Evolutionary conservation across 2,329 filamentous ascomycete genomes (phyloP).

Genomic region (Nemania sp.): DNA sequence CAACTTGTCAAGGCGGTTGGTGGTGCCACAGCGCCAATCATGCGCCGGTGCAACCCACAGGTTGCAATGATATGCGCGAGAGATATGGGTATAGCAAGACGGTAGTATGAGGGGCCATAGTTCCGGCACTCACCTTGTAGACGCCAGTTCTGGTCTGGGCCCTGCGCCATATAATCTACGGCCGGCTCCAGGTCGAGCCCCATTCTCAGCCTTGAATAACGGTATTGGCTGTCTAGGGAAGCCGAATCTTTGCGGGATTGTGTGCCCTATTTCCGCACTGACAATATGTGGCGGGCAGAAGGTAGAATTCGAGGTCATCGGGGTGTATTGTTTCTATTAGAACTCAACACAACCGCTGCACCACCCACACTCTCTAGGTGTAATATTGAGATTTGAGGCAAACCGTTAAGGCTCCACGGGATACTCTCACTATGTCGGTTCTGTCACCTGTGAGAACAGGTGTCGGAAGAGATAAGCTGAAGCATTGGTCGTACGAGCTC

Average conservation of each 20-base stretch:
- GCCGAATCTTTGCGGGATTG: constrained; percentile 12
- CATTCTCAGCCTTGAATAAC: neutral
- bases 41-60: constrained; percentile 42
- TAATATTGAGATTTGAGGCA: too few relatives aligned
- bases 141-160: neutral
- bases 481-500: neutral
- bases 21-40: constrained; percentile 40
- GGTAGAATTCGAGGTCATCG: too few relatives aligned
- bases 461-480: neutral
- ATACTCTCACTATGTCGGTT: too few relatives aligned
- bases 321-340: too few relatives aligned
- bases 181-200: neutral
- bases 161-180: neutral
- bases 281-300: neutral
- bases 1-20: constrained; percentile 39
- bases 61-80: constrained; percentile 43
- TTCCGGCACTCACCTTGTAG: constrained; percentile 1
- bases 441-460: too few relatives aligned
- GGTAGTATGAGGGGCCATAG: constrained; percentile 37
- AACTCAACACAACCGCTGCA: too few relatives aligned
- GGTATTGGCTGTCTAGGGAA: constrained; percentile 1
- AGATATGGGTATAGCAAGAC: constrained; percentile 45
- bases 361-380: too few relatives aligned
- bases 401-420: too few relatives aligned
- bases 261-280: neutral